Evolutionary conservation across 2,329 filamentous ascomycete genomes (phyloP).

Genomic region (Penicillium sp.): DNA sequence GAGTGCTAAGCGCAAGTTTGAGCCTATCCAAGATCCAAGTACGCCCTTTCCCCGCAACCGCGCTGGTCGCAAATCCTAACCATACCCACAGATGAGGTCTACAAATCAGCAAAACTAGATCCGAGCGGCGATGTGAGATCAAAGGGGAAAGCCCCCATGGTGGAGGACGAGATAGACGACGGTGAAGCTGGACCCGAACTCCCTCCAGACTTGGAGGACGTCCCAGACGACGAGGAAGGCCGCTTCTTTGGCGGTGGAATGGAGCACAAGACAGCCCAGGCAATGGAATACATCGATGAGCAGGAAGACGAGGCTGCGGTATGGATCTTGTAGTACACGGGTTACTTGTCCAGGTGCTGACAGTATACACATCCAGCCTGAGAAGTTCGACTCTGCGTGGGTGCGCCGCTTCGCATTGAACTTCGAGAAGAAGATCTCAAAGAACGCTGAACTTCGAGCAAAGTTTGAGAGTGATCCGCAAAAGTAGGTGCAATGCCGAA

Average conservation of each 20-base stretch:
- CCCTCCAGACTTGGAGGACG: slow-evolving; percentile 57
- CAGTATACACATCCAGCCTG: slow-evolving; percentile 43
- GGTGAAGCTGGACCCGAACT: slow-evolving; percentile 53
- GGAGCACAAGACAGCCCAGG: slow-evolving; percentile 72
- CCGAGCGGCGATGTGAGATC: slow-evolving; percentile 50
- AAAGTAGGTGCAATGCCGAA: slow-evolving; percentile 51
- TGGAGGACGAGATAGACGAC: slow-evolving; percentile 49
- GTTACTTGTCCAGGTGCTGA: slow-evolving; percentile 21
- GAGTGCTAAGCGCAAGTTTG: slow-evolving; percentile 58
- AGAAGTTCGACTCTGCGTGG: slow-evolving; percentile 82
- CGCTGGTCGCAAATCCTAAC: slow-evolving; percentile 58
- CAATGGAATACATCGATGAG: slow-evolving; percentile 82
- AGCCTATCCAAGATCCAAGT: slow-evolving; percentile 53
- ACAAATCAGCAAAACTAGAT: slow-evolving; percentile 59
- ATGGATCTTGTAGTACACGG: slow-evolving; percentile 11
- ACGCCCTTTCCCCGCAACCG: slow-evolving; percentile 34
- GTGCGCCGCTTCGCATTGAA: slow-evolving; percentile 74
- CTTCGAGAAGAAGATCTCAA: slow-evolving; percentile 87
- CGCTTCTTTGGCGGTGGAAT: slow-evolving; percentile 95
- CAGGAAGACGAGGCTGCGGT: slow-evolving; percentile 51
- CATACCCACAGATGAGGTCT: slow-evolving; percentile 51
- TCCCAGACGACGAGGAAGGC: slow-evolving; percentile 79
- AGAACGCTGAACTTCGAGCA: slow-evolving; percentile 84
- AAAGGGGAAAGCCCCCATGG: slow-evolving; percentile 44
- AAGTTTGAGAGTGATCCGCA: slow-evolving; percentile 76